Evolutionary conservation across 2,329 filamentous ascomycete genomes (phyloP), one percentile per base, ranked within the genome.

Genomic region (Penicillium fuscoglaucum): DNA sequence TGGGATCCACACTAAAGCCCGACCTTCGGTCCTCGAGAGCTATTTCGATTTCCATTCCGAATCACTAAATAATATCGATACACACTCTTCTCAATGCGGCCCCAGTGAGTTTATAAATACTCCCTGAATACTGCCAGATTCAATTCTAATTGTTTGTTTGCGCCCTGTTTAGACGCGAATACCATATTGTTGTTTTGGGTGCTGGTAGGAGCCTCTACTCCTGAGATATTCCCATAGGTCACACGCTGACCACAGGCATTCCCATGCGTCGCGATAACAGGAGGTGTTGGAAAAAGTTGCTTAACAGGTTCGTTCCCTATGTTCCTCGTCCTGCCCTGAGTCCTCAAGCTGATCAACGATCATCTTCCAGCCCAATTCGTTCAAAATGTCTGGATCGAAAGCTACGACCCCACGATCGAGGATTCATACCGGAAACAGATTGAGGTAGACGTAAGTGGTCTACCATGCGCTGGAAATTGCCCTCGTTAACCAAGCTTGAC

Each of bases 381-480:
- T 52, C 91, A 95, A 76, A 93, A 95, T 78, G 89, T 96, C 68
- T 96, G 91, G 90, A 93, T 96, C 72, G 91, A 96, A 76, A 90
- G 88, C 74, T 93, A 93, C 74, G 90, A 93, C 77, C 90, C 90
- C 44, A 93, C 90, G 62, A 93, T 93, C 75, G 90, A 93, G 76
- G 90, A 93, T 76, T 93, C 90, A 59, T 93, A 93, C 75, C 85
- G 90, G 68, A 93, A 93, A 79, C 90, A 93, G 76, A 89, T 93
- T 61, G 90, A 92, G 67, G 90, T 96, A 62, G 91, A 96, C 82
- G 91, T 95, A 79, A 82, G 90, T 84, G 24, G 51, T 50, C 49
- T 44, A 39, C 44, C 13, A 19, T 26, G 13, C 19, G 39, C 54
- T 49, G n/a, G 29, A n/a, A 21, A 17, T 12, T 40, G 15, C 28